These are phyloP conservation scores for Bassia scoparia DNA, from an alignment of 148 eudicot genomes.

Conservation along the genomic window DNA sequence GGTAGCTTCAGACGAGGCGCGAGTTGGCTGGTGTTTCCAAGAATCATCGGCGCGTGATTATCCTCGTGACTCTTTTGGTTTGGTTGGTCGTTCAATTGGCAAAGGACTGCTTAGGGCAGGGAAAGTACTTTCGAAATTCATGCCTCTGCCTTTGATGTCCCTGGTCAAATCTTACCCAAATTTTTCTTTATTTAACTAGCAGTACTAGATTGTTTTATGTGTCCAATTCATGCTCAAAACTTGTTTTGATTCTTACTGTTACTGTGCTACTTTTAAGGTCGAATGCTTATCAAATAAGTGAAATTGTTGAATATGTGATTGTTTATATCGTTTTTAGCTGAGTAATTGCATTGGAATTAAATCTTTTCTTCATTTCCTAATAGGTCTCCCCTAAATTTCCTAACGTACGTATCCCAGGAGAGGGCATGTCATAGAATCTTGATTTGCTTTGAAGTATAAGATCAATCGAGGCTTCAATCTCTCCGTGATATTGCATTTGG, in stretches of 20 bases:
- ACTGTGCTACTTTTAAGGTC: constrained; percentile 75
- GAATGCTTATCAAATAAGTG: constrained; percentile 82
- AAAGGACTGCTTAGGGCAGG: too few relatives aligned
- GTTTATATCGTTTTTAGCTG: not conserved
- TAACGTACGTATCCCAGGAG: constrained; percentile 70
- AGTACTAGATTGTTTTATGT: too few relatives aligned
- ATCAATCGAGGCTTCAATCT: constrained; percentile 51
- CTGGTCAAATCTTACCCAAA: too few relatives aligned
- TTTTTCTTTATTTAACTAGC: too few relatives aligned
- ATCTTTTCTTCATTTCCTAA: constrained; percentile 4
- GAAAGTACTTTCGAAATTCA: too few relatives aligned
- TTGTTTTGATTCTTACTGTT: constrained; percentile 65
- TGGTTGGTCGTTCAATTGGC: too few relatives aligned
- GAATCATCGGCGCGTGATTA: too few relatives aligned
- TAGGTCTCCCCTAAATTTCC: constrained; percentile 83
- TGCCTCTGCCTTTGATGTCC: too few relatives aligned
- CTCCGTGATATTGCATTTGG: constrained; percentile 78
- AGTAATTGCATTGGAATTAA: not conserved
- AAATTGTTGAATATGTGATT: constrained; percentile 23
- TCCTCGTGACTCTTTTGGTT: too few relatives aligned
- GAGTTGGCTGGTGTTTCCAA: too few relatives aligned
- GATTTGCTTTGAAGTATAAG: constrained; percentile 57
- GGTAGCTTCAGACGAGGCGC: too few relatives aligned
- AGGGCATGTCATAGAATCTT: constrained; percentile 58
- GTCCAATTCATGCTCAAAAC: too few relatives aligned